Evolutionary conservation across 2,329 filamentous ascomycete species (phyloP).

Genomic region (Emmonsia crescens): DNA sequence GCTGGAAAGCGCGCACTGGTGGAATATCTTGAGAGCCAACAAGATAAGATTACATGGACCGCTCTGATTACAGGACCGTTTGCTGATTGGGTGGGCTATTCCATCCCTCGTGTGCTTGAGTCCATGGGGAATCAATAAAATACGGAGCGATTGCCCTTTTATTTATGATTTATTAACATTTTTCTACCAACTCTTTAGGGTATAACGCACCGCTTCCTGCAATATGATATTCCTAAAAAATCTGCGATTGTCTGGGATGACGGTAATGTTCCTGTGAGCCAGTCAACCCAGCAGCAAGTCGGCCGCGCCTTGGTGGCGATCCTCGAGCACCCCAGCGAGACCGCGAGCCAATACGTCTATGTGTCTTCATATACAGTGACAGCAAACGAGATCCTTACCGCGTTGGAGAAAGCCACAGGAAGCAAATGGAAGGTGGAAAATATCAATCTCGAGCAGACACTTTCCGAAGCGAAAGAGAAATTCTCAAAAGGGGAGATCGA

Average conservation of each 20-base stretch:
- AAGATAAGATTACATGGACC: constrained; percentile 44
- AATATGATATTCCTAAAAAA: constrained; percentile 40
- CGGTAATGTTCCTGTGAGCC: constrained; percentile 42
- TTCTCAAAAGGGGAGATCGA: neutral
- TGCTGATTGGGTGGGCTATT: constrained; percentile 44
- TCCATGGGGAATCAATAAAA: neutral
- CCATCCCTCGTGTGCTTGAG: constrained; percentile 9
- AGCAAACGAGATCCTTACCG: constrained; percentile 46
- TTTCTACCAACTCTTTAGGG: constrained; percentile 15
- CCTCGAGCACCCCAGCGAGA: constrained; percentile 40
- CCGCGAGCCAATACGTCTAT: constrained; percentile 48
- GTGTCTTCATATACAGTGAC: constrained; percentile 48
- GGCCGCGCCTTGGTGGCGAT: constrained; percentile 43
- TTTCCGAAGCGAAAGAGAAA: neutral
- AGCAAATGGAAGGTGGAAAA: constrained; percentile 39
- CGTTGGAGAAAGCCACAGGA: constrained; percentile 44
- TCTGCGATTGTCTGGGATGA: constrained; percentile 47
- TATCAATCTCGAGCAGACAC: neutral
- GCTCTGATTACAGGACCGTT: constrained; percentile 48
- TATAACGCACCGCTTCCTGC: constrained; percentile 40
- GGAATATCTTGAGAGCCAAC: constrained; percentile 44
- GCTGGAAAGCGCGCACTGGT: constrained; percentile 23
- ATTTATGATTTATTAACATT: neutral
- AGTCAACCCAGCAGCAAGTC: constrained; percentile 43
- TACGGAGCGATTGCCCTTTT: neutral